Conservation (phyloP, 2,329 filamentous ascomycete genomes). For the Neonectria punicea region DNA sequence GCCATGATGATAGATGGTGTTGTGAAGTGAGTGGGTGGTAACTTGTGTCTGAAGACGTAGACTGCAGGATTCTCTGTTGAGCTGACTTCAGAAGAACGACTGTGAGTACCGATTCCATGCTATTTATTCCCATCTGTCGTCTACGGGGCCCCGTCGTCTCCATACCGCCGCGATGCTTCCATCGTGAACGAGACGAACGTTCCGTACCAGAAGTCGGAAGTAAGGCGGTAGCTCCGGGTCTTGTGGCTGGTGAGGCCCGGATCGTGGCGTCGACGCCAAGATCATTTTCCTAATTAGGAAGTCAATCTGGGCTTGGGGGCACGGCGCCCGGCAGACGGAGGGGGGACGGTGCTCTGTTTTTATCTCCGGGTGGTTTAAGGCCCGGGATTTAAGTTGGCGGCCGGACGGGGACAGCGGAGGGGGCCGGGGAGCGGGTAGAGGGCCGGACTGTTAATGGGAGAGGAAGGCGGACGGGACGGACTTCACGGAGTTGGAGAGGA, state of each 20-base stretch:
- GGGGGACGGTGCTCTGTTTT: neutral
- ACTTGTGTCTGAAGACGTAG: neutral
- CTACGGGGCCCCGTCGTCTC: neutral
- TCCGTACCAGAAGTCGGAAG: neutral
- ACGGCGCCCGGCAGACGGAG: neutral
- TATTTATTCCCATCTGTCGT: conserved; percentile 2
- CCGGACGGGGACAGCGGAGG: neutral
- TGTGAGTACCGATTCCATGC: neutral
- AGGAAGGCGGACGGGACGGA: neutral
- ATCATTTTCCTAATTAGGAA: conserved; percentile 37
- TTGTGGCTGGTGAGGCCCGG: conserved; percentile 1
- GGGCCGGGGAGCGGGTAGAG: neutral
- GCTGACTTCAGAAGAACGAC: neutral
- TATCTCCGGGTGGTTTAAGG: conserved; percentile 12
- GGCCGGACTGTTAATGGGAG: neutral
- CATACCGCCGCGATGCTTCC: neutral
- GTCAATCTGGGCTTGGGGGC: neutral
- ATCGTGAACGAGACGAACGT: neutral
- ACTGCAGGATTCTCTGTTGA: neutral
- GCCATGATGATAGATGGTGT: conserved; percentile 30
- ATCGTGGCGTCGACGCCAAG: neutral
- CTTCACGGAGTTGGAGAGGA: no score
- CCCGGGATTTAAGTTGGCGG: conserved; percentile 5
- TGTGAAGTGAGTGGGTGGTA: neutral
- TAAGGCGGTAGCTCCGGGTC: conserved; percentile 1